Percentiles rank a stretch among this genome's conserved stretches.
Conservation (phyloP, 225 moss, liverwort and hornwort genomes). For the Asterella californica region DNA sequence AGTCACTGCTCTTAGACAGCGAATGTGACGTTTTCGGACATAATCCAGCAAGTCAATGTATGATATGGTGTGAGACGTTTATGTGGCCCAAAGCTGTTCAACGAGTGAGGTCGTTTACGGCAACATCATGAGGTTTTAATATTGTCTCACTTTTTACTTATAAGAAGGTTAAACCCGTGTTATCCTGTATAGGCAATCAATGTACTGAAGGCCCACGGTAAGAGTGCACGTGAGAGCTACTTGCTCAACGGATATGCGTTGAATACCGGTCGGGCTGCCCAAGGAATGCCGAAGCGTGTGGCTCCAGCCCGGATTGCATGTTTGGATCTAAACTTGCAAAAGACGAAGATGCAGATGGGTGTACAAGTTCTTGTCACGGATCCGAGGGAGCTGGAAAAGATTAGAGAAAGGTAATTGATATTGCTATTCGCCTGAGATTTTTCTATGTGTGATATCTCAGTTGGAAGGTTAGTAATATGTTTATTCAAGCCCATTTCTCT, state of each 20-base stretch:
- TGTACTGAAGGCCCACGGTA: slow-evolving; percentile 78
- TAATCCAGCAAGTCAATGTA: too few relatives aligned
- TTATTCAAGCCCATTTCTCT: not conserved
- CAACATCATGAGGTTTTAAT: not conserved
- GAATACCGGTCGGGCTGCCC: slow-evolving; percentile 69
- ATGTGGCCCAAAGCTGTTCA: not conserved
- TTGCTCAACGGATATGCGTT: slow-evolving; percentile 85
- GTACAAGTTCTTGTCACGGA: slow-evolving; percentile 91
- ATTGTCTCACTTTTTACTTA: not conserved
- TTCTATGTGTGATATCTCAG: not conserved
- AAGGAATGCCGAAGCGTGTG: slow-evolving; percentile 80
- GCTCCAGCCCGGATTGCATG: slow-evolving; percentile 82
- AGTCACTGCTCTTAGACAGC: too few relatives aligned
- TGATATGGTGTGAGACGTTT: too few relatives aligned
- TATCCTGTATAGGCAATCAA: slow-evolving; percentile 62
- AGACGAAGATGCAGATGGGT: slow-evolving; percentile 95
- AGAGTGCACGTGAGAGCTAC: slow-evolving; percentile 84
- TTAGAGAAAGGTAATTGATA: slow-evolving; percentile 59
- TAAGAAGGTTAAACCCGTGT: not conserved
- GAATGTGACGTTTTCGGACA: too few relatives aligned
- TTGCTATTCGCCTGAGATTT: too few relatives aligned
- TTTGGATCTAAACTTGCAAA: slow-evolving; percentile 82
- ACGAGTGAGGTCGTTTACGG: not conserved
- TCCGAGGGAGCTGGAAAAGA: slow-evolving; percentile 78
- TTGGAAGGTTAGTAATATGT: not conserved